Base-by-base conservation (phyloP, 1,139 yeast genomes). In the Blastobotrys capitulatus region DNA sequence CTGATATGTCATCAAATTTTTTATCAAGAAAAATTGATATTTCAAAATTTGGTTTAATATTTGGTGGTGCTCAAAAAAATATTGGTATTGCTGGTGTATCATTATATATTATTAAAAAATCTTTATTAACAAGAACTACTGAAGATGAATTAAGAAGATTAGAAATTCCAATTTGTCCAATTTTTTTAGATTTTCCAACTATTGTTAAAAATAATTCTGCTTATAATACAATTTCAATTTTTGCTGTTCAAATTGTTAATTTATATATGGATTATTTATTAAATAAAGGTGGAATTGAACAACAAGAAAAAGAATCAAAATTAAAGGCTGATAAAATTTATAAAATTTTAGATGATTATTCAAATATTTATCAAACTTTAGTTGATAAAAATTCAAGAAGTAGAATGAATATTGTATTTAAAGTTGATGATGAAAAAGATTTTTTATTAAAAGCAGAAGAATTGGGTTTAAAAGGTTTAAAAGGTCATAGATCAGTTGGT, bases 401-500 rank as follows among this genome's bases (percentile, higher is more conserved):
- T 49, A 77, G 80, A 52, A 92, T 92, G 98, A 92, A 92, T 67
- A 88, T 89, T 53, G 96, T 90, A 6, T 92, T 92, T 75, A 88
- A 87, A 26, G 69, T 88, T 46, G 74, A 70, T 9, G 86, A 80
- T 50, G 96, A 89, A 61, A 75, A 76, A 2, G 71, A 76, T 55
- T 90, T 90, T 69, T 64, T 90, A 54, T 71, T 78, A 54, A 80
- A 75, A 47, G 86, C 88, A 2, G 80, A 78, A 25, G 77, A 70
- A 40, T 73, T 65, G 38, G 73, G 72, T 19, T 73, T 90, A 56
- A 71, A 80, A 13, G 97, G 97, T 3, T 75, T 92, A 61, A 88
- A 90, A 71, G 98, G 98, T 26, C 97, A 92, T 67, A 80, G 98
- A 67, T 86, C 96, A 9, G 97, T 92, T 44, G 97, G 97, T 44